phyloP scores from a whole-genome alignment of 2,329 filamentous ascomycete genomes.

The Bipolaris cookei region DNA sequence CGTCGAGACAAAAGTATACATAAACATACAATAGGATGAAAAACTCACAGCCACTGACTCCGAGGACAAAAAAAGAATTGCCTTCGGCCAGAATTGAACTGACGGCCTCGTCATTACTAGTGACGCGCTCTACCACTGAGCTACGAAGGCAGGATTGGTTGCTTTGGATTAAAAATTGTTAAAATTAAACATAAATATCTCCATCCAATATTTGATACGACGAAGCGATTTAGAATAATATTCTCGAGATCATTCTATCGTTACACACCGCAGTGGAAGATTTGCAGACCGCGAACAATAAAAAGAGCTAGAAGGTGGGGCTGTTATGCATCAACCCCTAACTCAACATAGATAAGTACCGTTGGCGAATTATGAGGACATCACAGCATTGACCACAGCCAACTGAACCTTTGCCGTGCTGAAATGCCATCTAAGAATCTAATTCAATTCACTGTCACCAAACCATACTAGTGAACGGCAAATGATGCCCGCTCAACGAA shows the following conservation, averaged over 20 bases:
- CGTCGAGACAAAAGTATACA: neutral
- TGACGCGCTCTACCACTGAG: constrained; percentile 50
- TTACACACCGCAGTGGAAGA: neutral
- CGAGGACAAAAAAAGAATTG: constrained; percentile 22
- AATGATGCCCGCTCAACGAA: neutral
- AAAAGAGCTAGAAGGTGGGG: neutral
- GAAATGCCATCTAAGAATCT: neutral
- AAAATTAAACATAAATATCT: neutral
- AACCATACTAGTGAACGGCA: neutral
- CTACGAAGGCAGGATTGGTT: constrained; percentile 33
- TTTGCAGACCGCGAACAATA: neutral
- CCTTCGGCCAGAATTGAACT: constrained; percentile 49
- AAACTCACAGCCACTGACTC: too few relatives aligned
- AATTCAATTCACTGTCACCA: too few relatives aligned
- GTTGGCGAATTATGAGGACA: neutral
- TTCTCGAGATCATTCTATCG: too few relatives aligned
- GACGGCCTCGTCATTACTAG: constrained; percentile 51
- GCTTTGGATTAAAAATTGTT: neutral
- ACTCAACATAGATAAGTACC: neutral
- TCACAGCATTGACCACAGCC: too few relatives aligned
- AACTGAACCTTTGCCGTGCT: neutral
- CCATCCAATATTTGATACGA: neutral
- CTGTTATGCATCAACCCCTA: neutral
- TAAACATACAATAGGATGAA: too few relatives aligned
- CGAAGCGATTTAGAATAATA: too few relatives aligned